A percentile compares a stretch with the other conserved stretches of the same genome.
Conservation (phyloP, 371 early-diverging fungal species). For the Basidiobolus meristosporus region DNA sequence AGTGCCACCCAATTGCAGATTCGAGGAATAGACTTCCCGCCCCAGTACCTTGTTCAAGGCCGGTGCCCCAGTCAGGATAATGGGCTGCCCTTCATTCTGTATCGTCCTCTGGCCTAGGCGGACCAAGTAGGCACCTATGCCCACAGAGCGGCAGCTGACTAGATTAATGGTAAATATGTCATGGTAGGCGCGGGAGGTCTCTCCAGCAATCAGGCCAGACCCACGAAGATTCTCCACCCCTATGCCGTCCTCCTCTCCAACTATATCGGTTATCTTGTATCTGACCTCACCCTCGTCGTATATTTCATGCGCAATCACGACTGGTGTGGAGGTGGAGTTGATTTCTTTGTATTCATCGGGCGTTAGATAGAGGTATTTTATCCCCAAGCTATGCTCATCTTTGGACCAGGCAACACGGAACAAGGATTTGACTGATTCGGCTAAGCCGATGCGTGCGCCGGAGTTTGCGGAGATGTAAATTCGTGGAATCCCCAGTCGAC, state of each 20-base stretch:
- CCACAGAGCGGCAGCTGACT: constrained; percentile 94
- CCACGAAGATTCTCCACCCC: constrained; percentile 98
- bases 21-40: constrained; percentile 94
- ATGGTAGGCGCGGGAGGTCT: constrained; percentile 86
- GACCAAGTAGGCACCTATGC: constrained; percentile 98
- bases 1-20: constrained; percentile 96
- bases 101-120: constrained; percentile 94
- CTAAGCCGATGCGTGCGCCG: constrained; percentile 96
- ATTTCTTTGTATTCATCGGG: constrained; percentile 48
- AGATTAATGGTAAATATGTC: constrained; percentile 94
- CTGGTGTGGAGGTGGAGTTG: too few species aligned
- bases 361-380: constrained; percentile 82
- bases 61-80: constrained; percentile 96
- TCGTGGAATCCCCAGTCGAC: constrained; percentile 74
- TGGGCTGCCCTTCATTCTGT: constrained; percentile 94
- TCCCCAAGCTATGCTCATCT: constrained; percentile 58
- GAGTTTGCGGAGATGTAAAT: constrained; percentile 96
- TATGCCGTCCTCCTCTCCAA: constrained; percentile 77
- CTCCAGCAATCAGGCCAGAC: constrained; percentile 96
- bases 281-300: constrained; percentile 55
- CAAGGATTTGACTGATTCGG: constrained; percentile 70
- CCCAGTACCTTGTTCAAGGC: constrained; percentile 98
- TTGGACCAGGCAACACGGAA: constrained; percentile 84
- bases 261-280: constrained; percentile 73
- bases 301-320: constrained; percentile 33